Evolutionary conservation across 768 basidiomycete species (phyloP).

Genomic region (Collybia sp.): DNA sequence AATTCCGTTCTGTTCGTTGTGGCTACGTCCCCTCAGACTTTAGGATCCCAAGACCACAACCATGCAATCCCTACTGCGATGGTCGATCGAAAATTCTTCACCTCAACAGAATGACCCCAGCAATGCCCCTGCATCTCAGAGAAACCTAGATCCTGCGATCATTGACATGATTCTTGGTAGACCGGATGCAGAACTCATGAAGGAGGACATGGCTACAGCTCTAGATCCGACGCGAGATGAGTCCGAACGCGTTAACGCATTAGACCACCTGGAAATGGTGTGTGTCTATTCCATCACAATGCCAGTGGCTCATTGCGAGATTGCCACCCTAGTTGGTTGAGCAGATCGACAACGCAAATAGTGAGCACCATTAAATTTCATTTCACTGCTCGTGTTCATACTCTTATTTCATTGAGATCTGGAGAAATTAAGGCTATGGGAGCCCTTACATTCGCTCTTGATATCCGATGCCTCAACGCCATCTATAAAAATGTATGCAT

Average conservation of each 20-base stretch:
- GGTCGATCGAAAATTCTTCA: conserved; percentile 73
- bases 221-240: conserved; percentile 49
- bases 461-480: conserved; percentile 47
- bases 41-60: background rate
- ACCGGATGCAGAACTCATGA: conserved; percentile 80
- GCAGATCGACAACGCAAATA: conserved; percentile 88
- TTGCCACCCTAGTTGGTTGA: conserved; percentile 61
- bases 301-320: background rate
- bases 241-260: conserved; percentile 57
- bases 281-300: conserved; percentile 10
- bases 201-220: conserved; percentile 67
- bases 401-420: conserved; percentile 46
- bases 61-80: conserved; percentile 79
- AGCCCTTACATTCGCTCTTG: conserved; percentile 63
- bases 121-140: conserved; percentile 26
- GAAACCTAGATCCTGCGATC: conserved; percentile 71
- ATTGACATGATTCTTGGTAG: conserved; percentile 85
- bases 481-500: conserved; percentile 57
- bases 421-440: conserved; percentile 74
- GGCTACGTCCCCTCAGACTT: no score
- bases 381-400: background rate
- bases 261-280: conserved; percentile 90
- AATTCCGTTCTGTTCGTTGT: no score
- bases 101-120: conserved; percentile 22
- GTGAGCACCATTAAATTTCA: conserved; percentile 37